phyloP scores from a whole-genome alignment of 148 eudicot species.

The Rhododendron henanense region DNA sequence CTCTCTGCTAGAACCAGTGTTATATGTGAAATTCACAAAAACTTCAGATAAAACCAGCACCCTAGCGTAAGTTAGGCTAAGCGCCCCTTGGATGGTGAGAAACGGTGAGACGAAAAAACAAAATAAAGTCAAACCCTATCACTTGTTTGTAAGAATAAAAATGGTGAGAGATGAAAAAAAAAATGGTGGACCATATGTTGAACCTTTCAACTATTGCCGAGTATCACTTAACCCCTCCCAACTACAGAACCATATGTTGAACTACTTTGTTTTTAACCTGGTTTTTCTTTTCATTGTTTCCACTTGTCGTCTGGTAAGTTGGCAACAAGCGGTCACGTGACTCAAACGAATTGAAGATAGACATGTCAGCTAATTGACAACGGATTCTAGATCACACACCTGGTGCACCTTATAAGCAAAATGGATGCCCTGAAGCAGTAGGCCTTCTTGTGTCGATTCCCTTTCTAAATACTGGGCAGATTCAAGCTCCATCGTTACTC shows the following conservation, averaged over 20 bases:
- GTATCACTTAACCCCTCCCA: neutral
- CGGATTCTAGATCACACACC: conserved; percentile 9
- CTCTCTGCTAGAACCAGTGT: neutral
- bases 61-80: neutral
- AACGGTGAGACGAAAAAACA: neutral
- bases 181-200: neutral
- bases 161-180: neutral
- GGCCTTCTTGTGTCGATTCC: conserved; percentile 31
- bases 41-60: neutral
- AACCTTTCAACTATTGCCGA: neutral
- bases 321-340: neutral
- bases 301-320: neutral
- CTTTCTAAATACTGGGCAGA: conserved; percentile 19
- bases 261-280: neutral
- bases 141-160: neutral
- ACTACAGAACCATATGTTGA: neutral
- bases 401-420: conserved; percentile 30
- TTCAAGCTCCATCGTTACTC: conserved; percentile 19
- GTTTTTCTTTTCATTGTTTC: neutral
- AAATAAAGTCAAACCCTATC: neutral
- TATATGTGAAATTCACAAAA: neutral
- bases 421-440: conserved; percentile 27
- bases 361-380: neutral
- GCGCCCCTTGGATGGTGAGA: neutral
- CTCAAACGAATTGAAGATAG: neutral